A percentile compares a stretch with the other conserved stretches of the same genome.
Evolutionary conservation across 495 filamentous ascomycete species (phyloP).

Genomic region (Staphylotrichum tortipilum): DNA sequence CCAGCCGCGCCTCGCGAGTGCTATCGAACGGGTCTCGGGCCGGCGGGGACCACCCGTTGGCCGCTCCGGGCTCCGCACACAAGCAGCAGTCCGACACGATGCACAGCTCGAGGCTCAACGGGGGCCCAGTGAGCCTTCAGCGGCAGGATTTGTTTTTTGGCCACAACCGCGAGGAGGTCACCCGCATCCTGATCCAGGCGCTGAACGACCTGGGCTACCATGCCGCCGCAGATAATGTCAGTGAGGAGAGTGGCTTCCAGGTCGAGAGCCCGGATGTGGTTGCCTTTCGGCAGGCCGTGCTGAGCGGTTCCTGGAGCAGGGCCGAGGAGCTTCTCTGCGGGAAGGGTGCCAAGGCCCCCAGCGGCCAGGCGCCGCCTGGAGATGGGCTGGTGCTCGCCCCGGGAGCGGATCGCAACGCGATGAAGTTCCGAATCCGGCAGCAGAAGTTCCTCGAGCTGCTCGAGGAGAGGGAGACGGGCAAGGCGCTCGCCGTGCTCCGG

Average conservation of each 20-base stretch:
- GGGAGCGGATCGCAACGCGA: constrained; percentile 36
- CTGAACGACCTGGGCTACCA: constrained; percentile 80
- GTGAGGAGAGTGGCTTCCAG: constrained; percentile 76
- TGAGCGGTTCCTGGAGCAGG: constrained; percentile 73
- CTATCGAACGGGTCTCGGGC: constrained; percentile 33
- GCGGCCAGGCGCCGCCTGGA: constrained; percentile 33
- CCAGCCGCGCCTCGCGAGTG: constrained; percentile 28
- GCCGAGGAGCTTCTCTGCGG: constrained; percentile 76
- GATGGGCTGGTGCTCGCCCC: constrained; percentile 39
- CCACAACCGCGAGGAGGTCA: constrained; percentile 89
- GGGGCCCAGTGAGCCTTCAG: constrained; percentile 12
- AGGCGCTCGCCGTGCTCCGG: constrained; percentile 72
- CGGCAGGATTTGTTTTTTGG: constrained; percentile 46
- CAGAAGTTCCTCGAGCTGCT: constrained; percentile 94
- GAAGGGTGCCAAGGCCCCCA: constrained; percentile 40
- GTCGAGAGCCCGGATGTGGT: constrained; percentile 80
- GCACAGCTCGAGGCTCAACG: constrained; percentile 35
- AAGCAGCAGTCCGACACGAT: constrained; percentile 23
- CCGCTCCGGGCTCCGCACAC: constrained; percentile 31
- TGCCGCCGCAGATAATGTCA: constrained; percentile 61
- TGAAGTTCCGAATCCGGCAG: constrained; percentile 69
- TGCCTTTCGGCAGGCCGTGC: constrained; percentile 70
- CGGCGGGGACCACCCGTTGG: constrained; percentile 14
- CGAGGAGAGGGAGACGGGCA: constrained; percentile 61
- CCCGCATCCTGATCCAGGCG: constrained; percentile 85